A percentile compares a stretch with the other conserved stretches of the same genome.
Conservation (phyloP, 2,329 filamentous ascomycete species). For the Stenocarpella maydis region DNA sequence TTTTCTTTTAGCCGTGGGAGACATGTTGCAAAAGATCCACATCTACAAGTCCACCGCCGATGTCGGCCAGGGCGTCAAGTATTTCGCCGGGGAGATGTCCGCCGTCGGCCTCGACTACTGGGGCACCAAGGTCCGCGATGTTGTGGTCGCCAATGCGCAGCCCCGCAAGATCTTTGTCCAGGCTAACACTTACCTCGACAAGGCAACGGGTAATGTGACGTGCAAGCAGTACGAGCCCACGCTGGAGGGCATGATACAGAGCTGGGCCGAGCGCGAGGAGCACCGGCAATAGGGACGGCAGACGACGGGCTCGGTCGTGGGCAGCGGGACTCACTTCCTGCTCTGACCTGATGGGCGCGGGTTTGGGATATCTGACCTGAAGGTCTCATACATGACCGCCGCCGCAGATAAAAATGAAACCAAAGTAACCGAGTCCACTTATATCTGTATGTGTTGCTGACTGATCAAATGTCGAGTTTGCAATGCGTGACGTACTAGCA, state of each 20-base stretch:
- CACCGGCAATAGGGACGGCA: slow-evolving; percentile 42
- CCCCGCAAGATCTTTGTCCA: slow-evolving; percentile 94
- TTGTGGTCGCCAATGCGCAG: slow-evolving; percentile 79
- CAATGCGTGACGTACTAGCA: slow-evolving; percentile 4
- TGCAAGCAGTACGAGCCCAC: slow-evolving; percentile 89
- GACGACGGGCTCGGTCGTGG: background rate
- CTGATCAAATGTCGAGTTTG: slow-evolving; percentile 13
- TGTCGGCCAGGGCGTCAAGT: slow-evolving; percentile 75
- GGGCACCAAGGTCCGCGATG: slow-evolving; percentile 78
- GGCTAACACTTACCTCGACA: slow-evolving; percentile 82
- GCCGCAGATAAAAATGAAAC: background rate
- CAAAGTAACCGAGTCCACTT: slow-evolving; percentile 2
- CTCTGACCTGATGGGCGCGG: background rate
- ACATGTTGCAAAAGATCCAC: slow-evolving; percentile 90
- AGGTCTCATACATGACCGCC: background rate
- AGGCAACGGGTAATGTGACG: slow-evolving; percentile 72
- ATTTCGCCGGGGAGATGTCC: slow-evolving; percentile 83
- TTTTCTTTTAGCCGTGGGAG: slow-evolving; percentile 70
- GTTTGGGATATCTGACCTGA: background rate
- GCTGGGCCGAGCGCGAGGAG: slow-evolving; percentile 71
- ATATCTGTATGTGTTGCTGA: background rate
- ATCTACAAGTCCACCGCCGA: slow-evolving; percentile 93
- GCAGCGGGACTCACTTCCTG: background rate
- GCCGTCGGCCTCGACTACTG: slow-evolving; percentile 83
- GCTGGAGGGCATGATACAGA: slow-evolving; percentile 82